Evolutionary conservation across 78 protist species (phyloP).

Genomic region (Dictyostelium brefeldianum): DNA sequence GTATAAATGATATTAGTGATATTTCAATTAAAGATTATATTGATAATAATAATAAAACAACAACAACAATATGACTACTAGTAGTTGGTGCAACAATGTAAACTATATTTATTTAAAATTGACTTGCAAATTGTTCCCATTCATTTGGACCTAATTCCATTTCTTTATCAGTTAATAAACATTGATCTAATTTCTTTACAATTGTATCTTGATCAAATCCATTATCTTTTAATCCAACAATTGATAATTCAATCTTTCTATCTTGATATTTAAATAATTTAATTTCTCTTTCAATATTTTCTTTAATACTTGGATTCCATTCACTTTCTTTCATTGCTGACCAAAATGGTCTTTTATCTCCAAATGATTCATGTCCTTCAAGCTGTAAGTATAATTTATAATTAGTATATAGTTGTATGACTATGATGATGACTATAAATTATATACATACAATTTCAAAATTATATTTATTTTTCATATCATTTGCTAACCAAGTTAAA

Average conservation of each 20-base stretch:
- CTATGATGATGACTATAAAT: no score
- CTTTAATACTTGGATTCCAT: constrained; percentile 34
- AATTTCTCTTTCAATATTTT: constrained; percentile 56
- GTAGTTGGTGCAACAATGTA: no score
- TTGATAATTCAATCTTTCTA: constrained; percentile 55
- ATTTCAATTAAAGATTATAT: background rate
- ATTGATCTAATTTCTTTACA: background rate
- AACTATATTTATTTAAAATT: background rate
- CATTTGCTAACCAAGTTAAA: constrained; percentile 60
- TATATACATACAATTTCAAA: constrained; percentile 55
- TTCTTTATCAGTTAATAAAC: constrained; percentile 63
- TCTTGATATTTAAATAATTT: constrained; percentile 53
- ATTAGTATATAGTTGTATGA: no score
- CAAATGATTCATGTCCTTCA: background rate
- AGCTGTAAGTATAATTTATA: background rate
- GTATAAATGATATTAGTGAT: constrained; percentile 21
- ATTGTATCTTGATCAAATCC: background rate
- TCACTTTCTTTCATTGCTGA: constrained; percentile 25
- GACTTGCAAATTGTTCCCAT: constrained; percentile 15
- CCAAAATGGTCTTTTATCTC: background rate
- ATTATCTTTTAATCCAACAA: constrained; percentile 13
- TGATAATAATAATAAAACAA: background rate
- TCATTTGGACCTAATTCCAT: constrained; percentile 49
- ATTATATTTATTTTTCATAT: constrained; percentile 50
- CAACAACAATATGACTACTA: background rate